Percentiles rank a stretch among this genome's conserved stretches.
These are phyloP conservation scores for Aureobasidium musti DNA, from an alignment of 2,329 filamentous ascomycete species.

Conservation along the genomic window DNA sequence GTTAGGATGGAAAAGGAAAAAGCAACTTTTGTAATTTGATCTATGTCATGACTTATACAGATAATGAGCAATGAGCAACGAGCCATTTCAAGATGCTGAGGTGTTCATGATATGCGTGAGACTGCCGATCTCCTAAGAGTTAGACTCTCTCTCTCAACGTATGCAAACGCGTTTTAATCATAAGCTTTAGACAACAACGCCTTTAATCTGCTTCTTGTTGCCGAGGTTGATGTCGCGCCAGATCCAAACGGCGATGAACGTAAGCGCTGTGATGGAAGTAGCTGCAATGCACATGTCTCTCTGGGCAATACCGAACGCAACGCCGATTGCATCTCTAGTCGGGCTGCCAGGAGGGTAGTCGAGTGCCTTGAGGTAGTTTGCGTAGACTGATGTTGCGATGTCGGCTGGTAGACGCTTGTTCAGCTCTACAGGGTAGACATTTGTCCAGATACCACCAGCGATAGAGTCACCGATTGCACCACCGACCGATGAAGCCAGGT, in stretches of 20 bases:
- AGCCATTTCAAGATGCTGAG: neutral
- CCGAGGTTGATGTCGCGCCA: slow-evolving; percentile 42
- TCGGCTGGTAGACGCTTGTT: slow-evolving; percentile 14
- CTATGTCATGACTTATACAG: neutral
- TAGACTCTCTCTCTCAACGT: too few relatives aligned
- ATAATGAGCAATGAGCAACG: slow-evolving; percentile 1
- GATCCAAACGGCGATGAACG: slow-evolving; percentile 37
- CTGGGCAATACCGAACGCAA: slow-evolving; percentile 53
- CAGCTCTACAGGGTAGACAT: slow-evolving; percentile 24
- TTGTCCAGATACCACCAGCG: slow-evolving; percentile 40
- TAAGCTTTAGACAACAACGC: slow-evolving; percentile 38
- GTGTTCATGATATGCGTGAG: neutral
- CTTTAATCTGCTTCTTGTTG: slow-evolving; percentile 42
- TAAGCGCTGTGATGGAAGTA: slow-evolving; percentile 38
- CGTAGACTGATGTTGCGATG: slow-evolving; percentile 11
- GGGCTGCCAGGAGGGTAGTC: slow-evolving; percentile 47
- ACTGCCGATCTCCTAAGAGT: neutral
- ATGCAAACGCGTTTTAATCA: neutral
- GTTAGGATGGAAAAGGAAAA: neutral
- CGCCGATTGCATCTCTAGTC: slow-evolving; percentile 48
- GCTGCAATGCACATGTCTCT: slow-evolving; percentile 47
- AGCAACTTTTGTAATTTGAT: neutral
- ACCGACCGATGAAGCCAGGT: slow-evolving; percentile 39
- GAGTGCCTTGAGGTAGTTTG: slow-evolving; percentile 39
- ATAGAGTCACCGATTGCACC: slow-evolving; percentile 37